Evolutionary conservation across 306 rosid species (phyloP), one percentile per base, ranked within the genome.

Genomic region (Vicia sativa): DNA sequence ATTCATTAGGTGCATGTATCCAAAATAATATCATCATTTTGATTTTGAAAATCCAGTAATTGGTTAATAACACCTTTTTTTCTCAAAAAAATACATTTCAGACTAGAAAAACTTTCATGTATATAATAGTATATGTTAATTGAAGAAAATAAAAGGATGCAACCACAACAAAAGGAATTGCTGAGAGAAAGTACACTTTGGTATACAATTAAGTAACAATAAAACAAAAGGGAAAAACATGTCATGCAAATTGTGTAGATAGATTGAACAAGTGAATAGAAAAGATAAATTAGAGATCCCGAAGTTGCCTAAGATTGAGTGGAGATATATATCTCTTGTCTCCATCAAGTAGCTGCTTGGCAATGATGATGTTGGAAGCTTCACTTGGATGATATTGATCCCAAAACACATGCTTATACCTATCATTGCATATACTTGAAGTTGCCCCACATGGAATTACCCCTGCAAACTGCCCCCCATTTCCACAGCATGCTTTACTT

Each of bases 361-460:
- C 92, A 0, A 93, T 61, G 15, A 93, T 70, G 21, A 93, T 71
- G 66, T 93, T 90, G 35, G 99, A 87, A 56, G 99, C 95, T 28
- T 93, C 97, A 25, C 97, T 93, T 9, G 99, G 97, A 45, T 93
- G 99, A 68, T 88, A 90, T 26, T 97, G 99, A 81, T 93, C 97
- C 97, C 97, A 93, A 74, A 93, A 93, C 5, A 93, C 96, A 70
- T 93, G 96, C 77, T 67, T 77, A 16, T 77, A 34, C 54, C 97
- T 76, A 38, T 93, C 97, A 0, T 76, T 21, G 38, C 99, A 93
- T 73, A 93, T 42, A 9, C 88, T 90, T 0, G 99, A 93, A 0
- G 86, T 83, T 3, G 96, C 95, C 3, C 99, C 97, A 64, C 99
- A 93, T 41, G 99, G 99, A 44, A 93, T 63, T 79, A 93, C 90